These are phyloP conservation scores for Juglanconis juglandina DNA, from an alignment of 2,329 filamentous ascomycete species.

Conservation along the genomic window DNA sequence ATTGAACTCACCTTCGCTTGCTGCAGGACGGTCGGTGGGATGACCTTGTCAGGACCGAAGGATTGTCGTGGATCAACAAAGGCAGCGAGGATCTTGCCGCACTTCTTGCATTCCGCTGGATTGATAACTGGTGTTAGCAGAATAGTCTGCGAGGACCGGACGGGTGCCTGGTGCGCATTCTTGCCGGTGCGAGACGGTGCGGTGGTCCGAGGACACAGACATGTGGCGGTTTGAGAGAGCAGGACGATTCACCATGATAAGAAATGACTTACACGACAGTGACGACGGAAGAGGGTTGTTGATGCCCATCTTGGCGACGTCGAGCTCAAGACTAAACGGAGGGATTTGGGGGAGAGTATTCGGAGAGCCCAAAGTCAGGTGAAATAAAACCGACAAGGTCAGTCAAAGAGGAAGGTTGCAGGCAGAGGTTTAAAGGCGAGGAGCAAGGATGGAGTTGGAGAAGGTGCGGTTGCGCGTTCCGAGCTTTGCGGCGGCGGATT, in stretches of 20 bases:
- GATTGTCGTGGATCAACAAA: conserved; percentile 92
- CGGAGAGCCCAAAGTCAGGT: background rate
- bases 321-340: background rate
- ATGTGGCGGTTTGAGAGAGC: conserved; percentile 7
- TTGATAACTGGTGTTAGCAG: background rate
- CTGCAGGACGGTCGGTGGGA: conserved; percentile 82
- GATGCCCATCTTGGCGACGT: conserved; percentile 50
- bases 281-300: conserved; percentile 66
- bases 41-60: conserved; percentile 95
- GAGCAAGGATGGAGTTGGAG: background rate
- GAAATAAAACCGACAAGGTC: background rate
- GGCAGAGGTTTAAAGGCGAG: conserved; percentile 1
- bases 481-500: background rate
- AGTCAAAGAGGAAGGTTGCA: background rate
- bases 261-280: conserved; percentile 59
- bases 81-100: conserved; percentile 88
- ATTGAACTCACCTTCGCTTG: conserved; percentile 71
- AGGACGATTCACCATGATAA: conserved; percentile 15
- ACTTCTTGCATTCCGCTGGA: conserved; percentile 94
- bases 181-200: background rate
- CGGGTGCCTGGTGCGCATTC: no score
- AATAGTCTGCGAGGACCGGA: no score
- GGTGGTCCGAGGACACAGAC: background rate
- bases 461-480: background rate
- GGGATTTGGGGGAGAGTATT: background rate